Evolutionary conservation across 495 filamentous ascomycete genomes (phyloP).

Genomic region (Pseudevernia furfuracea): DNA sequence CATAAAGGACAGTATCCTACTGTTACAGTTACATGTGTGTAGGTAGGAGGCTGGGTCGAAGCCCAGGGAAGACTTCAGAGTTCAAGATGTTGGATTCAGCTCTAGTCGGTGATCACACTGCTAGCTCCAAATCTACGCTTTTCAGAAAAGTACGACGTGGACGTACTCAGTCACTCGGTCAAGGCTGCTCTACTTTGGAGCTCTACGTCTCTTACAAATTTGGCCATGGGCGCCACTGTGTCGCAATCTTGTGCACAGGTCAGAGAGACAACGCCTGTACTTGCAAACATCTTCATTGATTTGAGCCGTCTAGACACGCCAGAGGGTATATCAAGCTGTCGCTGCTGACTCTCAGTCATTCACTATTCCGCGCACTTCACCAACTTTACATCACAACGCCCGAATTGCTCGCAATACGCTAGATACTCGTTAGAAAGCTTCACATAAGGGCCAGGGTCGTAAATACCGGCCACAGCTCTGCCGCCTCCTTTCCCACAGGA

Average conservation of each 20-base stretch:
- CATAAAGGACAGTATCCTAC: constrained; percentile 7
- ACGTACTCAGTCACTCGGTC: too few species aligned
- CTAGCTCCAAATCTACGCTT: background rate
- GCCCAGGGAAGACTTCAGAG: background rate
- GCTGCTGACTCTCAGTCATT: background rate
- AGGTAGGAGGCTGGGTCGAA: background rate
- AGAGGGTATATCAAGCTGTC: background rate
- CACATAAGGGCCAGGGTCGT: constrained; percentile 6
- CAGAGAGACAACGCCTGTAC: background rate
- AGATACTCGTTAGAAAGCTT: constrained; percentile 16
- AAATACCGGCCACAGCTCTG: constrained; percentile 96
- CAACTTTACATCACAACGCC: constrained; percentile 93
- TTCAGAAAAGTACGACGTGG: background rate
- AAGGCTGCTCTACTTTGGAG: background rate
- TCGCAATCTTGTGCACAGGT: background rate
- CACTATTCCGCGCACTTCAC: constrained; percentile 16
- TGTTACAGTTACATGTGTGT: background rate
- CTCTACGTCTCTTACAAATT: background rate
- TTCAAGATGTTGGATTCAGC: background rate
- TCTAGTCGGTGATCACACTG: background rate
- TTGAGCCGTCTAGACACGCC: constrained; percentile 4
- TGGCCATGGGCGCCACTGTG: background rate
- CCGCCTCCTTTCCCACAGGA: constrained; percentile 98
- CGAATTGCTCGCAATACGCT: constrained; percentile 99
- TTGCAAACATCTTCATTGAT: background rate